Percentiles rank a stretch among this genome's conserved stretches.
Conservation (phyloP, 495 filamentous ascomycete species). For the Penicillium maclennaniae region DNA sequence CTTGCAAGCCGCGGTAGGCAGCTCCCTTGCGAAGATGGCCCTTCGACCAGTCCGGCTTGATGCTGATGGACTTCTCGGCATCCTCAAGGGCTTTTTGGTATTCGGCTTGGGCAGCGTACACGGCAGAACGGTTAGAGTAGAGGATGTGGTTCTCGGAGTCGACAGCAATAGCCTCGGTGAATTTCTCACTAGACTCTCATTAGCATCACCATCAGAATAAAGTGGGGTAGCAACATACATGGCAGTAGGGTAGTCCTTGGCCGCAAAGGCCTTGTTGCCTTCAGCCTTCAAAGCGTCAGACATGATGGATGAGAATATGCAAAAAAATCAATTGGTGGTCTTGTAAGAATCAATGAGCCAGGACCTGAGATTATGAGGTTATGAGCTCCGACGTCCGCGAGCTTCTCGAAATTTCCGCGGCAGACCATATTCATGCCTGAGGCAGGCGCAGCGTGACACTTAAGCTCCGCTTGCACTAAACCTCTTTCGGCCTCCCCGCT, state of each 20-base stretch:
- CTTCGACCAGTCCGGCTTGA: slow-evolving; percentile 98
- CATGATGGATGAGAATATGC: slow-evolving; percentile 33
- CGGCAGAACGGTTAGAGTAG: slow-evolving; percentile 95
- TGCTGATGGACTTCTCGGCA: slow-evolving; percentile 84
- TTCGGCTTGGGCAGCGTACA: slow-evolving; percentile 87
- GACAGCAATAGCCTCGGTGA: slow-evolving; percentile 87
- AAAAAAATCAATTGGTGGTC: slow-evolving; percentile 2
- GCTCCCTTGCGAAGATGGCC: slow-evolving; percentile 91
- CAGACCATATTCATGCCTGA: slow-evolving; percentile 23
- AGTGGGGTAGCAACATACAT: slow-evolving; percentile 62
- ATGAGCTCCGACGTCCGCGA: slow-evolving; percentile 24
- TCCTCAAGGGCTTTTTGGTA: slow-evolving; percentile 82
- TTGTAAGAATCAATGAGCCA: slow-evolving; percentile 4
- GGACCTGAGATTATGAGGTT: slow-evolving; percentile 9
- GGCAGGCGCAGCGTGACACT: slow-evolving; percentile 16
- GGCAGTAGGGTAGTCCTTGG: slow-evolving; percentile 92
- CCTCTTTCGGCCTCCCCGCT: slow-evolving; percentile 25
- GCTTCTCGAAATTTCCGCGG: slow-evolving; percentile 51
- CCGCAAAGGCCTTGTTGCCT: slow-evolving; percentile 96
- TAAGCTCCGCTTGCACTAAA: slow-evolving; percentile 29
- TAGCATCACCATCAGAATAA: slow-evolving; percentile 13
- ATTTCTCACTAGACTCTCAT: slow-evolving; percentile 66
- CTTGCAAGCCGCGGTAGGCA: slow-evolving; percentile 79
- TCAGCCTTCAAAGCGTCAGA: slow-evolving; percentile 78
- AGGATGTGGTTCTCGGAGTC: slow-evolving; percentile 90